Percentiles rank a stretch among this genome's conserved stretches.
Conservation (phyloP, 306 rosid genomes). For the Vicia villosa region DNA sequence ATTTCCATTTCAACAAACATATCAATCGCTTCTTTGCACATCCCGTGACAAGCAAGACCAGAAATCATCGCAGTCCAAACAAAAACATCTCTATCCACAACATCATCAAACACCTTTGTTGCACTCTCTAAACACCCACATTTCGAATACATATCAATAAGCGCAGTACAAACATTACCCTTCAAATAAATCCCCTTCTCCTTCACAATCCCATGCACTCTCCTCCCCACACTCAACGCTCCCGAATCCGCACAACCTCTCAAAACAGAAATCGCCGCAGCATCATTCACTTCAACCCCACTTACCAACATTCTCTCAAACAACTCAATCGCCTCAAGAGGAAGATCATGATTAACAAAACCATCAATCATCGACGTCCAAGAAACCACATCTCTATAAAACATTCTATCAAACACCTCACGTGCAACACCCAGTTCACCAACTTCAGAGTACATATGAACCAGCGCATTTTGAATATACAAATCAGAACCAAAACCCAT, state of each 20-base stretch:
- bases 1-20: conserved; percentile 49
- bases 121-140: conserved; percentile 56
- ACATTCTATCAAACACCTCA: conserved; percentile 53
- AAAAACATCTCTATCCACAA: conserved; percentile 41
- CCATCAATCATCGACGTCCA: conserved; percentile 59
- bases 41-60: conserved; percentile 64
- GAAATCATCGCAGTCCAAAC: conserved; percentile 64
- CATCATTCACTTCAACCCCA: conserved; percentile 48
- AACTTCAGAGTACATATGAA: conserved; percentile 42
- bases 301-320: conserved; percentile 47
- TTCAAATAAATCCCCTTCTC: conserved; percentile 21
- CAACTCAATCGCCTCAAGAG: conserved; percentile 44
- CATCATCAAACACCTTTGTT: conserved; percentile 42
- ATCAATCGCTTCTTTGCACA: conserved; percentile 48
- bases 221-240: conserved; percentile 49
- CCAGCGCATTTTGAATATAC: conserved; percentile 46
- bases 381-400: conserved; percentile 56
- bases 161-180: conserved; percentile 46
- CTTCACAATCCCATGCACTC: conserved; percentile 46
- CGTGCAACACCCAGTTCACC: conserved; percentile 43
- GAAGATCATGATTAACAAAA: conserved; percentile 37
- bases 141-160: conserved; percentile 63
- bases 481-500: conserved; percentile 42
- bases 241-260: conserved; percentile 56
- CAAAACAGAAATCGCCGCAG: conserved; percentile 44